Evolutionary conservation across 805 yeast genomes (phyloP).

Genomic region (Lachancea sp.): DNA sequence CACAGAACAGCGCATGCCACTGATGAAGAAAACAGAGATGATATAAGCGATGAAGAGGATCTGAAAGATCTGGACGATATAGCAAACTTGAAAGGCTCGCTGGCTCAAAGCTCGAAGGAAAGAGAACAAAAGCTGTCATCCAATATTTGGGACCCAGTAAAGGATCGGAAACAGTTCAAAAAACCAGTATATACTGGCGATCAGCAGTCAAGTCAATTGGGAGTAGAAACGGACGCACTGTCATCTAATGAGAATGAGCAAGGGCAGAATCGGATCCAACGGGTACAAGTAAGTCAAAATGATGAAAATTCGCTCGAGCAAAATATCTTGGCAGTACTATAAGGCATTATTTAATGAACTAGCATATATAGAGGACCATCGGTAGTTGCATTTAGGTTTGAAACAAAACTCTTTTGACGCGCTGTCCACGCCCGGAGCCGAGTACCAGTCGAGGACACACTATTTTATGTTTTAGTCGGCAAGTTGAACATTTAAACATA

Average conservation of each 20-base stretch:
- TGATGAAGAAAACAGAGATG: conserved; percentile 29
- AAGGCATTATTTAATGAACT: background rate
- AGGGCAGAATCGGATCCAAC: conserved; percentile 10
- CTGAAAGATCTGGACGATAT: conserved; percentile 28
- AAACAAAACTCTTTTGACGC: too few relatives aligned
- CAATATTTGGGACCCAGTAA: conserved; percentile 54
- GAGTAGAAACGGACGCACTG: background rate
- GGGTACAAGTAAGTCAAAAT: conserved; percentile 22
- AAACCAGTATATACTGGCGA: conserved; percentile 40
- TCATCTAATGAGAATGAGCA: too few relatives aligned
- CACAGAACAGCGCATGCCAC: conserved; percentile 20
- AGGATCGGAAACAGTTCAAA: conserved; percentile 49
- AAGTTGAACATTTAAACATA: too few relatives aligned
- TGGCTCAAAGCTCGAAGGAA: conserved; percentile 14
- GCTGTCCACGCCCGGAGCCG: too few relatives aligned
- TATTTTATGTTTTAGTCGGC: too few relatives aligned
- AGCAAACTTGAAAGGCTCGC: conserved; percentile 20
- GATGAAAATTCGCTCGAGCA: conserved; percentile 24
- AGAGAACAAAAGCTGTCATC: conserved; percentile 26
- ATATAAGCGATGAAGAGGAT: conserved; percentile 36
- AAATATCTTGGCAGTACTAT: conserved; percentile 26
- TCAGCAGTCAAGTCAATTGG: background rate
- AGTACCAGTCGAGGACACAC: too few relatives aligned
- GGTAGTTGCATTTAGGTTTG: background rate
- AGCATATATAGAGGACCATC: too few relatives aligned